Evolutionary conservation across 345 rosid genomes (phyloP).

Genomic region (Eucalyptus coolabah): DNA sequence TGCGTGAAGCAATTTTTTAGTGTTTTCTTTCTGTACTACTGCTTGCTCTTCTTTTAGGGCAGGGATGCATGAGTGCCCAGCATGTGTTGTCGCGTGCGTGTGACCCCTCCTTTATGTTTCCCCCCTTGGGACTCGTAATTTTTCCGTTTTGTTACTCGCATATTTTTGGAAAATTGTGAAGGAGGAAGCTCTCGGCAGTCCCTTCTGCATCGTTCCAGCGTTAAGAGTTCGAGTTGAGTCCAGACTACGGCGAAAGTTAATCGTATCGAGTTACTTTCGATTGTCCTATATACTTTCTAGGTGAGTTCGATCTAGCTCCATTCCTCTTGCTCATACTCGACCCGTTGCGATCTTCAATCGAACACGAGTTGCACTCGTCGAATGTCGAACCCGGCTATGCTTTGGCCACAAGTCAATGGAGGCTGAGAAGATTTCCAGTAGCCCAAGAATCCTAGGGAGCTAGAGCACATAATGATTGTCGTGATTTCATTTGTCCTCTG

Average conservation of each 20-base stretch:
- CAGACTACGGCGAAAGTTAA: neutral
- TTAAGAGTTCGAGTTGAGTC: neutral
- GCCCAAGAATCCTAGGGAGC: neutral
- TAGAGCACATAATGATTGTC: neutral
- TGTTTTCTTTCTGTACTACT: neutral
- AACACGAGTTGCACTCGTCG: neutral
- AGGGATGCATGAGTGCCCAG: neutral
- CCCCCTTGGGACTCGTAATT: neutral
- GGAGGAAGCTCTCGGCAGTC: neutral
- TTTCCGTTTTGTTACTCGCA: neutral
- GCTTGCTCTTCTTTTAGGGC: neutral
- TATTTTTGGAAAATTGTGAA: neutral
- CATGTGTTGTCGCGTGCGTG: constrained; percentile 26
- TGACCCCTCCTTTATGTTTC: neutral
- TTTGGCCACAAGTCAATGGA: neutral
- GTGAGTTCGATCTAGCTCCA: neutral
- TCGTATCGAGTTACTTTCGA: neutral
- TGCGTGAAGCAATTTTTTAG: neutral
- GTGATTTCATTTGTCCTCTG: neutral
- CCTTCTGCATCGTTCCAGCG: neutral
- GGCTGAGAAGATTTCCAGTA: neutral
- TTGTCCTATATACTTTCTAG: neutral
- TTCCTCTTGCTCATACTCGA: neutral
- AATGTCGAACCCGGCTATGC: neutral
- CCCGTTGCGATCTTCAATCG: neutral